Base-by-base conservation (phyloP, 768 basidiomycete genomes). In the Leccinum truebloodii region DNA sequence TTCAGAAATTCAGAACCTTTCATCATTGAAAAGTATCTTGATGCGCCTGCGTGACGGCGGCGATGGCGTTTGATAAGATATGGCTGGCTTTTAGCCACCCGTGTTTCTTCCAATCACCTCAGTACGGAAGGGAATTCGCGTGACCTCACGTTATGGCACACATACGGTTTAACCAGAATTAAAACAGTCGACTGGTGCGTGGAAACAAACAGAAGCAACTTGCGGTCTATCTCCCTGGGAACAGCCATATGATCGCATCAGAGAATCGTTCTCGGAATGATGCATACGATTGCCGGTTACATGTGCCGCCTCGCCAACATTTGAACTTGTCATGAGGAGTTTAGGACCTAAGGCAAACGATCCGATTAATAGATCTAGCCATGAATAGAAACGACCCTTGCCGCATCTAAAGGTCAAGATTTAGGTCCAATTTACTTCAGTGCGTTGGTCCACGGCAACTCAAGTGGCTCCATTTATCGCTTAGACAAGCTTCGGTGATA, bases 161-260 rank as follows among this genome's bases (percentile, higher is more conserved):
- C 24, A 24, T 48, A 22, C 22, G 24, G 39, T 39, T 24, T 49
- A 35, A 50, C n/a, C 32, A 28, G 59, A 55, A 59, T 35, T 44
- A 46, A 49, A 35, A 26, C 26, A 50, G 18, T 24, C 26, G 57
- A 50, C 53, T 57, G 50, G 49, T 51, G 41, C 37, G 57, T 69
- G 53, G 67, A 63, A 34, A 60, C 59, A 18, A 49, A 41, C 28
- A 30, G 18, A 52, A 12, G 44, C 16, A 46, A 66, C 56, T 60
- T 64, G 52, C 69, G 69, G 55, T 61, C 60, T 70, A 70, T 71
- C 70, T 44, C 69, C 69, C 63, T 60, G 53, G 68, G 24, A 58
- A 61, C 54, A 54, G 20, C 54, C 58, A 66, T 64, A 54, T 63
- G 64, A 66, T 55, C 41, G 46, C 37, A 58, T 60, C 41, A 44